Evolutionary conservation across 176 grass and related monocot genomes (phyloP), one percentile per base, ranked within the genome.

Genomic region (Dactylis glomerata): DNA sequence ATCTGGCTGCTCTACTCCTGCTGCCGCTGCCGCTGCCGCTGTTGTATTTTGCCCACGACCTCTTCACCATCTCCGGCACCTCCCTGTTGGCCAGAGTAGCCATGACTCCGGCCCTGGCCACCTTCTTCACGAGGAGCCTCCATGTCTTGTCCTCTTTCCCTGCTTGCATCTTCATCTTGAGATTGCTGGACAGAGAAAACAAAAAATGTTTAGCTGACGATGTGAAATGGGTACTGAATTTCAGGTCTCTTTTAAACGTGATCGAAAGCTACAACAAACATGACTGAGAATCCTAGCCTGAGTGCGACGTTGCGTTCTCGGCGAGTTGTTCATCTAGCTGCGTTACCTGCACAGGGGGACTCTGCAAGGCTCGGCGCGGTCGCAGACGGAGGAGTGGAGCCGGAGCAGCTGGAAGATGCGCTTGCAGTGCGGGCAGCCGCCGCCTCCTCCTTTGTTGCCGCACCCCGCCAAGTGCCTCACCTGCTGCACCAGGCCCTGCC

Each of bases 111-210:
- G 91, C 91, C 51, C 84, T 85, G 1, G 5, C 37, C 31, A 97
- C 94, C 71, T 97, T 97, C 80, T 94, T 97, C 85, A 89, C 91
- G 6, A 94, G 85, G 0, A 94, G 85, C 63, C 31, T 92, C 89
- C 87, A 94, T 50, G 89, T 97, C 64, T 59, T 83, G 34, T 78
- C 82, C 41, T 75, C 72, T 81, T 83, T 85, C 33, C 84, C 80
- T 27, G 50, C 66, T 54, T 84, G 61, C 58, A 85, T 84, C 79
- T 86, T 92, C 36, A n/a, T 68, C 75, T 90, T 93, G 68, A 96
- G 88, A n/a, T 91, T 83, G 55, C 91, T 96, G 91, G 34, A 37
- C 20, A 5, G 15, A 20, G 5, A 12, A 13, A 45, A 36, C 10
- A 10, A 62, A 32, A 62, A 28, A 63, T 16, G 5, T 16, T 16